These are phyloP conservation scores for Cladophialophora psammophila DNA, from an alignment of 2,329 filamentous ascomycete genomes.

Conservation along the genomic window DNA sequence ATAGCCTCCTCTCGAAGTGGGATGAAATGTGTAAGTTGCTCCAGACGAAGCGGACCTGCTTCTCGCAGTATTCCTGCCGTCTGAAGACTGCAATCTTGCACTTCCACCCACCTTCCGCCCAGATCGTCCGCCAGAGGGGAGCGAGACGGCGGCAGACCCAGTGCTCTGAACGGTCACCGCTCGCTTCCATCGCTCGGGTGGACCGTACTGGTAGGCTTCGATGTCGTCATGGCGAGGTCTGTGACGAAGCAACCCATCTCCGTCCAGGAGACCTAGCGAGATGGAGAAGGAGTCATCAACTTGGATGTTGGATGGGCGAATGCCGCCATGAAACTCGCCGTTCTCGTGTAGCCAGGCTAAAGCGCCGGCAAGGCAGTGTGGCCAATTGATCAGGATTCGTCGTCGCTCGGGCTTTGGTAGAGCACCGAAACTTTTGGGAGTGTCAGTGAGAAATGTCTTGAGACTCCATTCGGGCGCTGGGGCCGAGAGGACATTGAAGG, in stretches of 20 bases:
- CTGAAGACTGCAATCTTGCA: constrained; percentile 13
- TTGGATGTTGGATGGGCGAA: constrained; percentile 67
- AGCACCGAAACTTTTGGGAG: constrained; percentile 51
- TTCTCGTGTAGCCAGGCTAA: constrained; percentile 64
- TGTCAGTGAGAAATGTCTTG: constrained; percentile 53
- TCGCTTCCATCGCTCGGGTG: constrained; percentile 62
- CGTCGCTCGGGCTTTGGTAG: constrained; percentile 52
- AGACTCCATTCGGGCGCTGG: constrained; percentile 52
- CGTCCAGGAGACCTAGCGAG: constrained; percentile 65
- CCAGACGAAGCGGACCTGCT: constrained; percentile 38
- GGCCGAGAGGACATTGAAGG: constrained; percentile 53
- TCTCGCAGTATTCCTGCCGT: constrained; percentile 29
- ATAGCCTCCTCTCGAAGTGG: constrained; percentile 33
- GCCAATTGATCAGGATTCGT: constrained; percentile 54
- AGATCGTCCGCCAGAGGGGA: constrained; percentile 54
- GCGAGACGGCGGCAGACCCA: constrained; percentile 42
- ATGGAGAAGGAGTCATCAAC: constrained; percentile 64
- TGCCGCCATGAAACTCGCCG: constrained; percentile 62
- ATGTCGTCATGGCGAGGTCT: constrained; percentile 61
- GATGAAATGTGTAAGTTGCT: constrained; percentile 33
- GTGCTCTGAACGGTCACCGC: constrained; percentile 48
- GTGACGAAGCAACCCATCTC: constrained; percentile 61
- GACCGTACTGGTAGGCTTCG: constrained; percentile 66
- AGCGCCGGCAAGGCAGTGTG: constrained; percentile 61
- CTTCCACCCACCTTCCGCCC: constrained; percentile 41